Evolutionary conservation across 1,284 basidiomycete species (phyloP).

Genomic region (Trichosporon sp.): DNA sequence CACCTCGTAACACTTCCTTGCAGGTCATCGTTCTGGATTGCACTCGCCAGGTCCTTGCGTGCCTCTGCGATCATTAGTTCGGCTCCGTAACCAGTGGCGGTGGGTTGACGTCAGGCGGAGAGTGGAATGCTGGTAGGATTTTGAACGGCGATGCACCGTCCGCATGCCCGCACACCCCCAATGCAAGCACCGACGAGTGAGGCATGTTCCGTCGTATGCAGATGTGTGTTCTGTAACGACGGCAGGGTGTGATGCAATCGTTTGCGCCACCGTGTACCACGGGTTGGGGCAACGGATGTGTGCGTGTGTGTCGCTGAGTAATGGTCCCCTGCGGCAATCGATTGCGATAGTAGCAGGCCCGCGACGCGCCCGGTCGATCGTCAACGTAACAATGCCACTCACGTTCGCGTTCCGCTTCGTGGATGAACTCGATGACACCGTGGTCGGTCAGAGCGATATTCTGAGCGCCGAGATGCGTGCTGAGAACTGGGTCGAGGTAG

Average conservation of each 20-base stretch:
- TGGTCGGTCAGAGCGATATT: conserved; percentile 70
- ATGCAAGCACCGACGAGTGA: neutral
- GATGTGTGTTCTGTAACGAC: neutral
- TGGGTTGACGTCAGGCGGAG: neutral
- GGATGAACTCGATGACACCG: conserved; percentile 80
- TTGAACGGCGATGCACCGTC: neutral
- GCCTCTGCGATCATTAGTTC: conserved; percentile 58
- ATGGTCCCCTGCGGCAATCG: neutral
- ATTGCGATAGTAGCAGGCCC: neutral
- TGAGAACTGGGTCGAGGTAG: conserved; percentile 84
- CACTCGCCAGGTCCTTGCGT: conserved; percentile 72
- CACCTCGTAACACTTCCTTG: conserved; percentile 81
- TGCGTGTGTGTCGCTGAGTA: conserved; percentile 6
- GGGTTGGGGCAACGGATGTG: neutral
- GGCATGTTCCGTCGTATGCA: neutral
- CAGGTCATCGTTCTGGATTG: conserved; percentile 75
- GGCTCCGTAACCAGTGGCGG: neutral
- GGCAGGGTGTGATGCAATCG: neutral
- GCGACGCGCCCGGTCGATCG: conserved; percentile 1
- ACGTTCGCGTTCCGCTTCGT: conserved; percentile 81
- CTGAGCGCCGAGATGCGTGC: conserved; percentile 73
- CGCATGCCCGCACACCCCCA: neutral
- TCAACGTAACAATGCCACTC: conserved; percentile 32
- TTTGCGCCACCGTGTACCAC: neutral
- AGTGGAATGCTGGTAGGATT: neutral